Conservation (phyloP, 2,329 filamentous ascomycete species). For the Ceratocystiopsis brevicomis region DNA sequence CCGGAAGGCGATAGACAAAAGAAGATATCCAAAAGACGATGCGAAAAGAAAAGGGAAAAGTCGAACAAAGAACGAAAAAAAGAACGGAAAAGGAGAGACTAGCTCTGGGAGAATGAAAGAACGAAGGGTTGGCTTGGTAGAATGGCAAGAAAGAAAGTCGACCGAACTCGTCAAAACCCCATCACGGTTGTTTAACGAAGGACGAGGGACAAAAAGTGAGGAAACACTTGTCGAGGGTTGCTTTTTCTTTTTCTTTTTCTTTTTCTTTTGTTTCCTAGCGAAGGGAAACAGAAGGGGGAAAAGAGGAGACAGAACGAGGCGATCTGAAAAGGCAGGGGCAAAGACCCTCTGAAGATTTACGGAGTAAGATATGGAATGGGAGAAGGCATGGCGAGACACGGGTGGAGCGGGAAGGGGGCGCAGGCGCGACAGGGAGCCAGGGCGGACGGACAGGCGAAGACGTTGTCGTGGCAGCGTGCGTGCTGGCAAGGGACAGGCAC, state of each 20-base stretch:
- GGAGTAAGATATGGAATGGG: not conserved
- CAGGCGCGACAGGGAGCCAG: not conserved
- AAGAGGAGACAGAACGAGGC: not conserved
- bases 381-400: not conserved
- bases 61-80: conserved; percentile 10
- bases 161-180: not conserved
- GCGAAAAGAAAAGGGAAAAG: not conserved
- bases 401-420: not conserved
- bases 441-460: too few species aligned
- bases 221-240: conserved; percentile 1
- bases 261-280: not conserved
- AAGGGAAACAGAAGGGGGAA: not conserved
- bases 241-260: not conserved
- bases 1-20: not conserved
- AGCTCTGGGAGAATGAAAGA: conserved; percentile 20
- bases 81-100: conserved; percentile 26
- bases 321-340: not conserved
- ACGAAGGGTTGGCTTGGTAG: conserved; percentile 11
- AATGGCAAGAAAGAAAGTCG: not conserved
- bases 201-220: conserved; percentile 1
- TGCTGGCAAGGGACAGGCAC: conserved; percentile 1
- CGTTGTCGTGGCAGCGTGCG: not conserved
- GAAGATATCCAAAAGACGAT: not conserved
- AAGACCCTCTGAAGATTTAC: conserved; percentile 7
- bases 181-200: conserved; percentile 1